A percentile compares a stretch with the other conserved stretches of the same genome.
phyloP scores from a whole-genome alignment of 768 basidiomycete genomes.

The Kwoniella pini region DNA sequence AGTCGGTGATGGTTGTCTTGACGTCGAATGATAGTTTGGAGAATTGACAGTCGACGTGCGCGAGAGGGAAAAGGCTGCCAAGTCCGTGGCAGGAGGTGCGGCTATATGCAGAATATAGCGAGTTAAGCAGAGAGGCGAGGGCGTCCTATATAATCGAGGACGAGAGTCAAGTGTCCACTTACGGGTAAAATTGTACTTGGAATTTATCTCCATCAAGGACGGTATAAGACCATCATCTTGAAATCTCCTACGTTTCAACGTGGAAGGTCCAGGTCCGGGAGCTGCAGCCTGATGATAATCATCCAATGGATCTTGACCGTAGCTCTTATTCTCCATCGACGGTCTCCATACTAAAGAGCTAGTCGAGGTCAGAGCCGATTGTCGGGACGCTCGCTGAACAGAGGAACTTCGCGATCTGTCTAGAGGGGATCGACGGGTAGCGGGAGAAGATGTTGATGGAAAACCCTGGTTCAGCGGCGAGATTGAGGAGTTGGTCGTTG shows the following conservation, averaged over 20 bases:
- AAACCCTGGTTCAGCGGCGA: not conserved
- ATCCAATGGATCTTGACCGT: not conserved
- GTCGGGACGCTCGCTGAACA: not conserved
- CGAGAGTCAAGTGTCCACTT: conserved; percentile 1
- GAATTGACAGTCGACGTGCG: not conserved
- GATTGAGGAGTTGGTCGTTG: not conserved
- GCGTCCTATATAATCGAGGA: too few relatives aligned
- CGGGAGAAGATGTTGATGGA: not conserved
- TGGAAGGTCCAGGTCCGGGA: conserved; percentile 13
- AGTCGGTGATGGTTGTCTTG: not conserved
- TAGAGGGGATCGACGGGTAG: conserved; percentile 3
- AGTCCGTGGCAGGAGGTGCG: conserved; percentile 17
- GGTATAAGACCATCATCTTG: conserved; percentile 26
- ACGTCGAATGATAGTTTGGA: not conserved
- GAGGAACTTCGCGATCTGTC: not conserved
- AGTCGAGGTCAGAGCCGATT: not conserved
- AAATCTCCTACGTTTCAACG: conserved; percentile 12
- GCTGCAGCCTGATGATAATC: not conserved
- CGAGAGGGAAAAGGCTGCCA: conserved; percentile 19
- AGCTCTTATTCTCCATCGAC: conserved; percentile 1
- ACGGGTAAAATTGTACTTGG: conserved; percentile 21
- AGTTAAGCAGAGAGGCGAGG: not conserved
- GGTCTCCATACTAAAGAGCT: conserved; percentile 18
- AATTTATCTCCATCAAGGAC: conserved; percentile 10
- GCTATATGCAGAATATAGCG: too few relatives aligned